Evolutionary conservation across 2,329 filamentous ascomycete species (phyloP), one percentile per base, ranked within the genome.

Genomic region (Elsinoe fawcettii): DNA sequence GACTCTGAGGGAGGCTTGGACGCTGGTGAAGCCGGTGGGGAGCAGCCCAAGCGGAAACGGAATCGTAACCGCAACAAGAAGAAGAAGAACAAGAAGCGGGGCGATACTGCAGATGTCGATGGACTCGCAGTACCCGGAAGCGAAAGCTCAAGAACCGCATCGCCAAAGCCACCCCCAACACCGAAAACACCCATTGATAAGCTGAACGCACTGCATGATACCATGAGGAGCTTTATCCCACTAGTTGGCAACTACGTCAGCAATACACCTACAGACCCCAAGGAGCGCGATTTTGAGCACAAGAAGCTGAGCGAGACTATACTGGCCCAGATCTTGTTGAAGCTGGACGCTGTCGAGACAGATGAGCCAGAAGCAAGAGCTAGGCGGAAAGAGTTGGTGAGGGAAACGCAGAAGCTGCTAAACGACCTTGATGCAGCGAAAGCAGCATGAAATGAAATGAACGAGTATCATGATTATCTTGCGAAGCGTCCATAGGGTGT

Each of bases 341-440:
- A 91, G 73, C 71, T 90, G 37, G 88, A 93, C 67, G 84, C 80
- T 20, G 82, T 92, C 2, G 87, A 92, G 63, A 85, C 84, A 0
- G 84, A 86, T 49, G 82, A 88, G 62, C 69, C 74, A 8, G 82
- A 85, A 11, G 82, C 86, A 23, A 77, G 87, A 60, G 72, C 77
- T 11, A 80, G 76, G 68, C 75, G 88, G 66, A 91, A 87, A 73
- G 85, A 84, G 58, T 70, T 91, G 53, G 86, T 92, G n/a, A 81
- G 77, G 64, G 79, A 86, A 61, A 84, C 87, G 2, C 87, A 92
- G 68, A 79, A 75, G 9, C 73, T 87, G 43, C 70, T 93, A 62
- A 83, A 78, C 66, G 75, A 77, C 25, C 68, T 92, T 59, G 88
- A 93, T 66, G 75, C 76, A 9, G 64, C 56, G 43, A 58, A 56